These are phyloP conservation scores for Holtermannia corniformis DNA, from an alignment of 768 basidiomycete genomes.

Conservation along the genomic window DNA sequence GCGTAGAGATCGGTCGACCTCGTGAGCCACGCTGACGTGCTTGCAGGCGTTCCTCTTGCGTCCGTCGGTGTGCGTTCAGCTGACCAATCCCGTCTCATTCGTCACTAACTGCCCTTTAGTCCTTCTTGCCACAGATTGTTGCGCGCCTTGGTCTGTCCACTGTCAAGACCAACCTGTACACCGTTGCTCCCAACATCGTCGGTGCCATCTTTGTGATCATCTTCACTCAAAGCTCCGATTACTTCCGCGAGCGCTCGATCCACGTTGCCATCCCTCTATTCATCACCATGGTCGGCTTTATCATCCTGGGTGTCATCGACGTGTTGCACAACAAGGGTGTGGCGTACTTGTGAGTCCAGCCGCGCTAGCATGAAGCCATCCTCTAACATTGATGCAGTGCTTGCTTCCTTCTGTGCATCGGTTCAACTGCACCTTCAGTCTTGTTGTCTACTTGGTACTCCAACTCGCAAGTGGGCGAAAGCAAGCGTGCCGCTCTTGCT, in stretches of 20 bases:
- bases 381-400: slow-evolving; percentile 27
- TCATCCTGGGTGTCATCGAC: slow-evolving; percentile 46
- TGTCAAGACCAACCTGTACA: slow-evolving; percentile 50
- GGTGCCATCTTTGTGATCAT: slow-evolving; percentile 47
- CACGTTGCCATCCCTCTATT: slow-evolving; percentile 12
- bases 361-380: background rate
- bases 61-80: too few relatives aligned
- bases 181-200: slow-evolving; percentile 50
- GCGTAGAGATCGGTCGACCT: too few relatives aligned
- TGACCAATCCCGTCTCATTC: too few relatives aligned
- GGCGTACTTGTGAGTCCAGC: slow-evolving; percentile 45
- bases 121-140: slow-evolving; percentile 50
- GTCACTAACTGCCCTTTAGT: too few relatives aligned
- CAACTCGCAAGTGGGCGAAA: slow-evolving; percentile 50
- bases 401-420: slow-evolving; percentile 50
- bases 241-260: slow-evolving; percentile 42
- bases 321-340: slow-evolving; percentile 43
- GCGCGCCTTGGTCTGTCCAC: slow-evolving; percentile 47
- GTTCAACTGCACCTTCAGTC: slow-evolving; percentile 21
- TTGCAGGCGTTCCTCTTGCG: slow-evolving; percentile 48
- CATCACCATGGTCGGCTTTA: slow-evolving; percentile 17
- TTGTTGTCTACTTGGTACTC: slow-evolving; percentile 42
- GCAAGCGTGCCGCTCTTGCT: slow-evolving; percentile 48
- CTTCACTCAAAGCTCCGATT: slow-evolving; percentile 50
- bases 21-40: too few relatives aligned